Evolutionary conservation across 805 yeast genomes (phyloP), one percentile per base, ranked within the genome.

Genomic region (Candida maesae): DNA sequence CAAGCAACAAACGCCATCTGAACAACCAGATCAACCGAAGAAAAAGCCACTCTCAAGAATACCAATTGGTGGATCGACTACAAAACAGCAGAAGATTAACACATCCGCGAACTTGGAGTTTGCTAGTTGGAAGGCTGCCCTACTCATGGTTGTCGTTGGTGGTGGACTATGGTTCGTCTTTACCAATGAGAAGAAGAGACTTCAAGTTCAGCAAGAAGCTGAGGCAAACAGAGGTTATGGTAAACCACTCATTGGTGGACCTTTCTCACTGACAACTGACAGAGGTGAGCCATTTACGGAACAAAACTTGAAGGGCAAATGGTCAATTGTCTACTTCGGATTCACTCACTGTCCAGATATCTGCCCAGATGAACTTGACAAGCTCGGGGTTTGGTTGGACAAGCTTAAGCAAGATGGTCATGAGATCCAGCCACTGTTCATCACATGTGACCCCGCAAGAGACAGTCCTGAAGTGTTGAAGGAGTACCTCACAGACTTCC

Each of bases 271-370:
- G 47, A 65, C 74, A 8, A 96, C 91, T 59, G 71, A 75, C 25
- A 65, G 88, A 38, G 89, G 90, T 28, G 64, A 82, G 20, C 63
- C 60, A 15, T 93, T 93, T 63, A 88, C 96, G 2, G 79, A 88
- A 20, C 70, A 86, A 47, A 73, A 91, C 52, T 67, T 93, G 56
- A 64, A 75, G 47, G 93, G 90, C 25, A 82, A 78, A 60, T 93
- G 89, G 64, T 78, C 91, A 10, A 68, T 93, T 34, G 63, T 91
- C n/a, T 93, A 93, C 62, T 93, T 93, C 65, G 99, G 99, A 0
- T 93, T 93, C 68, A 85, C 96, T 4, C 90, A 90, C 65, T 93
- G 99, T 66, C 99, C 99, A 6, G 99, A 93, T 65, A 90, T 93
- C 39, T 93, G 99, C 64, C 99, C 99, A 10, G 99, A 93, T 63